A percentile compares a stretch with the other conserved stretches of the same genome.
These are phyloP conservation scores for Medicago ruthenica DNA, from an alignment of 306 rosid species.

Conservation along the genomic window DNA sequence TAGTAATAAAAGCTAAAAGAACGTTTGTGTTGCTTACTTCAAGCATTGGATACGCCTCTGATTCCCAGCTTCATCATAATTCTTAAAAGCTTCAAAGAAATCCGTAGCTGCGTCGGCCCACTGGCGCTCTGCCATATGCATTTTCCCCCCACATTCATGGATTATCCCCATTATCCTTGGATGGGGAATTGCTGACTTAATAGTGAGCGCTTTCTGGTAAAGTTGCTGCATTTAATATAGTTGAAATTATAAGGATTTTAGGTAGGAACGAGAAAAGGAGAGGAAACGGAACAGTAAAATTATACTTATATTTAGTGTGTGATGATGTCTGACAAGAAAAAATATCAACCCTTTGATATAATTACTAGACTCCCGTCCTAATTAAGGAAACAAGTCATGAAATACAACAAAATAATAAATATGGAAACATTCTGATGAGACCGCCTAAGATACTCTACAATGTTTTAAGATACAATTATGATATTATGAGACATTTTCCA, in stretches of 20 bases:
- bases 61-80: slow-evolving; percentile 97
- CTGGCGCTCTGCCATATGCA: slow-evolving; percentile 99
- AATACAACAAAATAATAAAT: not conserved
- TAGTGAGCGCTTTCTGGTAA: slow-evolving; percentile 94
- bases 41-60: slow-evolving; percentile 97
- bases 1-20: slow-evolving; percentile 23
- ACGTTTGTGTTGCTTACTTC: slow-evolving; percentile 58
- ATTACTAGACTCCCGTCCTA: not conserved
- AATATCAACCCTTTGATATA: not conserved
- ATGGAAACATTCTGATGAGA: not conserved
- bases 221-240: slow-evolving; percentile 78
- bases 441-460: not conserved
- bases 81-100: slow-evolving; percentile 96
- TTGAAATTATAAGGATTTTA: not conserved
- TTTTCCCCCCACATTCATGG: slow-evolving; percentile 98
- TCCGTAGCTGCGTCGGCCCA: slow-evolving; percentile 99
- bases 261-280: not conserved
- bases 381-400: slow-evolving; percentile 16
- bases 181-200: slow-evolving; percentile 99
- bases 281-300: not conserved
- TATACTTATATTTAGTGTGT: not conserved
- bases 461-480: not conserved
- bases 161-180: slow-evolving; percentile 99
- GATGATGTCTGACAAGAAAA: slow-evolving; percentile 2
- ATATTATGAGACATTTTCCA: not conserved